phyloP scores from a whole-genome alignment of 371 early-diverging fungal genomes.

The Capillidium rhysosporum region DNA sequence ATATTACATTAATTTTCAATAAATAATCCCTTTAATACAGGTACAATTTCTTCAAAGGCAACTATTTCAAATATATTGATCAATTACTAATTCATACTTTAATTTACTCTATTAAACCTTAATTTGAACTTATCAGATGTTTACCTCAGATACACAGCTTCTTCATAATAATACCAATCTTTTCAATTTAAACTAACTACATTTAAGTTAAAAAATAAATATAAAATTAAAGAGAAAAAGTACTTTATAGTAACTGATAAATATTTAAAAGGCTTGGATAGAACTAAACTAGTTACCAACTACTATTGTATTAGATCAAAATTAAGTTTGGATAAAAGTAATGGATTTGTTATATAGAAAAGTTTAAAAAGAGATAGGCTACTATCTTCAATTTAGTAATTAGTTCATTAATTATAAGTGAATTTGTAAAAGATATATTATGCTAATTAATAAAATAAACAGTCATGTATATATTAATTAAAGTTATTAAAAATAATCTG shows the following conservation, averaged over 20 bases:
- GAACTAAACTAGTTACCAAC: slow-evolving; percentile 36
- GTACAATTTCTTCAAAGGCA: slow-evolving; percentile 52
- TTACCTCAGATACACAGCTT: slow-evolving; percentile 57
- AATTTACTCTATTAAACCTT: slow-evolving; percentile 59
- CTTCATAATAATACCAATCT: too few species aligned
- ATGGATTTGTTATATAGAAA: slow-evolving; percentile 57
- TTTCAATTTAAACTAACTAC: slow-evolving; percentile 22
- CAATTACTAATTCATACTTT: slow-evolving; percentile 27
- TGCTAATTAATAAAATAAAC: too few species aligned
- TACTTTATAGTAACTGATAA: slow-evolving; percentile 30
- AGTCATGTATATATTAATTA: too few species aligned
- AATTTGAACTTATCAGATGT: slow-evolving; percentile 54
- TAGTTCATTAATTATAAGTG: slow-evolving; percentile 61
- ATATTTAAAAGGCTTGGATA: slow-evolving; percentile 37
- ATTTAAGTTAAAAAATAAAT: slow-evolving; percentile 19
- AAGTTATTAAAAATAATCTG: too few species aligned
- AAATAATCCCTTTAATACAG: slow-evolving; percentile 13
- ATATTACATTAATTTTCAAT: slow-evolving; percentile 16
- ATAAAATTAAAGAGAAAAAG: slow-evolving; percentile 13
- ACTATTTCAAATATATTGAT: slow-evolving; percentile 40
- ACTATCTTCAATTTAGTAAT: slow-evolving; percentile 53
- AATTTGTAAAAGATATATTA: slow-evolving; percentile 25
- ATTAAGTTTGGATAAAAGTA: slow-evolving; percentile 42
- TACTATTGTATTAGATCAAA: slow-evolving; percentile 81
- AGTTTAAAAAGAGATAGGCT: slow-evolving; percentile 19